Evolutionary conservation across 23 red algal genomes (phyloP), one percentile per base, ranked within the genome.

Genomic region (Gracilaria domingensis): DNA sequence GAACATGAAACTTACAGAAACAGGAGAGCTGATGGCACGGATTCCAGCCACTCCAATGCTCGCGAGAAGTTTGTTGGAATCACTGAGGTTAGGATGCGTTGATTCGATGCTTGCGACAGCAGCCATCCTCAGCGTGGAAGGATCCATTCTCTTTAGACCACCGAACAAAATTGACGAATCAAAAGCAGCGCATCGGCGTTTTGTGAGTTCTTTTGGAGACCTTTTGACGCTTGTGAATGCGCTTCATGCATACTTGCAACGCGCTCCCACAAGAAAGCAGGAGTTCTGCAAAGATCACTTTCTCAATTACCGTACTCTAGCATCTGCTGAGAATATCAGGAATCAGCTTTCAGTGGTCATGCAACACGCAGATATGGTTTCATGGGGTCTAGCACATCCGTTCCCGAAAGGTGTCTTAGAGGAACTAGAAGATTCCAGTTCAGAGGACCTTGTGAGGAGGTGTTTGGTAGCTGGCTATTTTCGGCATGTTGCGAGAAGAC

Each of bases 391-490:
- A 24, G 65, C 66, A 8, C 71, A 80, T 39, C 87, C 87, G 24
- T 62, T 87, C 24, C 86, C 80, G 51, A 39, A 30, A 25, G 59
- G 45, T 4, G 38, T 74, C 47, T n/a, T 38, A 24, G 78, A 67
- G 40, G 81, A 87, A 40, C 47, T 86, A 56, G 84, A 80, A 36
- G 53, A 78, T 49, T 83, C 67, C n/a, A 75, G 88, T 83, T 54
- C 80, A 33, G 81, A 91, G 55, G 86, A 71, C 20, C 87, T 91
- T 17, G 57, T 83, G 35, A 83, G 77, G 53, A 65, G 84, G 23
- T 98, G 95, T 55, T 58, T 98, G 7, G 88, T 91, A 55, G 60
- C 69, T 0, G 95, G 95, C 38, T 98, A 88, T 66, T 98, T 98
- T 54, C 82, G 88, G 61, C 72, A 98, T 29, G 65, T 71, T 61